A percentile compares a stretch with the other conserved stretches of the same genome.
These are phyloP conservation scores for Agrostemma githago DNA, from an alignment of 148 eudicot genomes.

Conservation along the genomic window DNA sequence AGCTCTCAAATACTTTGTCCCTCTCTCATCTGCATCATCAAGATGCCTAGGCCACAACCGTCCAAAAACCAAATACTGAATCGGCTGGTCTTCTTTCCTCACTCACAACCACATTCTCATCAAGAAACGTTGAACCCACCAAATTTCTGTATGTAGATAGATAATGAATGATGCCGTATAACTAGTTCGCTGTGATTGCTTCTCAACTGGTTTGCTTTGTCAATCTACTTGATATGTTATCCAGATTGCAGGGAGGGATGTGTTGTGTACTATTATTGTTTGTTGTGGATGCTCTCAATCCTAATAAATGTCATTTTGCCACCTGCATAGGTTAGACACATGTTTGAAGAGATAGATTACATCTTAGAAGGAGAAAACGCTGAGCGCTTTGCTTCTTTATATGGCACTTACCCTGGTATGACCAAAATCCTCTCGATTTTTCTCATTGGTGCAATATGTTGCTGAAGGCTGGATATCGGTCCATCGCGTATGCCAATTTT, in stretches of 20 bases:
- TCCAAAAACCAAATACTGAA: background rate
- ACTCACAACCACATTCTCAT: background rate
- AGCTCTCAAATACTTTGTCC: too few relatives aligned
- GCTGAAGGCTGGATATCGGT: background rate
- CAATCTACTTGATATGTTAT: background rate
- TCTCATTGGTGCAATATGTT: background rate
- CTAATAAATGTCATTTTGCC: constrained; percentile 17
- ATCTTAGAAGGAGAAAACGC: constrained; percentile 92
- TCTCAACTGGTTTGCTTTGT: background rate
- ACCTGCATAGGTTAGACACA: constrained; percentile 85
- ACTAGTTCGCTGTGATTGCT: background rate
- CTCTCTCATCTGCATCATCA: background rate
- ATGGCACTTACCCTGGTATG: constrained; percentile 56
- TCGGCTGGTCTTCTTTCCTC: background rate
- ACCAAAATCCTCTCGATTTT: background rate
- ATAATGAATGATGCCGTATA: background rate
- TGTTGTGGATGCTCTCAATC: background rate
- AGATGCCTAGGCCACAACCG: background rate
- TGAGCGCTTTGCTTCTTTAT: constrained; percentile 86
- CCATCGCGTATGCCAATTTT: background rate
- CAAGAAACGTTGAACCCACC: background rate
- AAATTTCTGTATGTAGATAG: background rate
- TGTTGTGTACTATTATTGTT: background rate
- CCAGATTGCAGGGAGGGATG: background rate
- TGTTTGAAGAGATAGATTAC: constrained; percentile 99